Conservation (phyloP, 331 rosid genomes). For the Saraca asoca region DNA sequence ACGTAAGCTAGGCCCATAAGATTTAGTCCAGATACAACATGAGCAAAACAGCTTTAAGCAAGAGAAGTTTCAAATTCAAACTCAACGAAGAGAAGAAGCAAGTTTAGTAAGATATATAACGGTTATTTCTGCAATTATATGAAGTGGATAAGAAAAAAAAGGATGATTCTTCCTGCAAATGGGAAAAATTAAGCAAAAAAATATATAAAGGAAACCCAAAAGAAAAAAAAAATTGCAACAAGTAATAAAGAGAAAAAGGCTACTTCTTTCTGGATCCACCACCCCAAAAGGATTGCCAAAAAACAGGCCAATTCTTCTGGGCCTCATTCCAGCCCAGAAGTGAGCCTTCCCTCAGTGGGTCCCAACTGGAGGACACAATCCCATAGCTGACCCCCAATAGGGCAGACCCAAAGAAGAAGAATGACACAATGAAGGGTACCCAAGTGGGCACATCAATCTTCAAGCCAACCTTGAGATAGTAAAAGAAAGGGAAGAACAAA, state of each 20-base stretch:
- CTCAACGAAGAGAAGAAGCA: not conserved
- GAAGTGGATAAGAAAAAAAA: too few relatives aligned
- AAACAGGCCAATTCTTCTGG: conserved; percentile 81
- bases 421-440: conserved; percentile 88
- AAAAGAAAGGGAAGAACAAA: not conserved
- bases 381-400: conserved; percentile 91
- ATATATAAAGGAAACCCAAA: not conserved
- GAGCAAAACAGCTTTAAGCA: not conserved
- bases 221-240: not conserved
- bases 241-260: not conserved
- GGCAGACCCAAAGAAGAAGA: conserved; percentile 86
- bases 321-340: conserved; percentile 85
- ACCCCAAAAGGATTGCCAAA: conserved; percentile 69
- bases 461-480: conserved; percentile 8
- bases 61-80: not conserved
- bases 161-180: not conserved
- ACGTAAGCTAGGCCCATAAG: too few relatives aligned
- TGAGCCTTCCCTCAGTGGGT: conserved; percentile 80
- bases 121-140: too few relatives aligned
- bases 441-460: conserved; percentile 88
- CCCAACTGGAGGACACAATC: conserved; percentile 96
- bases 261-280: conserved; percentile 51
- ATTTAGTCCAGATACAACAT: not conserved
- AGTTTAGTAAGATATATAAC: too few relatives aligned
- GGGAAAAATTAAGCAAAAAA: not conserved